Base-by-base conservation (phyloP, 2,329 filamentous ascomycete species). In the Penicillium hordei region DNA sequence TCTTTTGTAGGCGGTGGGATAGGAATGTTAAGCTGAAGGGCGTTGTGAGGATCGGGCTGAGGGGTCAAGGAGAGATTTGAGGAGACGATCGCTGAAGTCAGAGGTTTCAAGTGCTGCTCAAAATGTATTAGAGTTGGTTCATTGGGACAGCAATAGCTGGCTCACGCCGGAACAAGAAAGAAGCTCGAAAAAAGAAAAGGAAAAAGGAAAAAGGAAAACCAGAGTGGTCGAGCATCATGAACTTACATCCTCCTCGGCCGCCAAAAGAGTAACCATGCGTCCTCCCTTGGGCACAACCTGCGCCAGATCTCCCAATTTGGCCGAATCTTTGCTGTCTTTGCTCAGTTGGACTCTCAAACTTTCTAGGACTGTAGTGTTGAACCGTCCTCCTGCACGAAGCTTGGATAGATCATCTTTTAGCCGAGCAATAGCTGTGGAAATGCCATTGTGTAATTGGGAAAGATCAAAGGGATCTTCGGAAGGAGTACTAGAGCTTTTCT, bases 271-370 rank as follows among this genome's bases (percentile, higher is more conserved):
- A 31, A 89, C 71, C 64, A 79, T 80, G 55, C 86, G 74, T 12
- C 86, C 80, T 27, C 82, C 86, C 66, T 87, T 86, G 0, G 86
- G 85, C 39, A 89, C 78, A 17, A 90, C 84, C 68, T 89, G 87
- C 3, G 86, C 87, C 56, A 90, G 68, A 68, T 89, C 86, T 10
- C 82, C 80, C 50, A 90, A 65, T 60, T 76, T 79, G 48, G 83
- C 78, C 1, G 74, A 82, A 58, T 82, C 77, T 58, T 82, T 84
- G 23, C 53, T 66, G 21, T 72, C 73, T 75, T 86, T 84, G 58
- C 76, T 79, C 48, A 87, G 66, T 49, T 81, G 76, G n/a, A 90
- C 86, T 38, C 81, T 80, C 52, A 90, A 65, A 21, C 73, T 76
- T 71, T 89, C 87, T 31, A 90, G 76, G 1, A 82, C 70, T 48